Evolutionary conservation across 2,329 filamentous ascomycete genomes (phyloP), one percentile per base, ranked within the genome.

Genomic region (Ophiostoma ips): DNA sequence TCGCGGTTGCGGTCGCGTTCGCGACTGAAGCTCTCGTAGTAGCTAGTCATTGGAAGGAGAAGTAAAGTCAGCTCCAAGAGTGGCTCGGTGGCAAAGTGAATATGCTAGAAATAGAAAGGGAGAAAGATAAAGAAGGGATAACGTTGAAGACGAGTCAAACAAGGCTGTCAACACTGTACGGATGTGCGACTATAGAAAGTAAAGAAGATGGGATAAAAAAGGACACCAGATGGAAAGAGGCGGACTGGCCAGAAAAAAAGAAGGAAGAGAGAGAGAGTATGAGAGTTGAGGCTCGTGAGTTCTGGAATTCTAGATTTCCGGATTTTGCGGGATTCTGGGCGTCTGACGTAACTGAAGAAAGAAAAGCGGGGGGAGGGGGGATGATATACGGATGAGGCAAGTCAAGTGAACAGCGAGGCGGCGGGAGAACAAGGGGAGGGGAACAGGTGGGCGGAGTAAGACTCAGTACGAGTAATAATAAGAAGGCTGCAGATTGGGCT

Each of bases 11-110:
- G 8, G 19, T 30, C 21, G 6, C 46, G 48, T n/a, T 50, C 53
- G n/a, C 53, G 52, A 15, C 52, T 34, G 35, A 41, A 48, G n/a
- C 44, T 50, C 13, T 53, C 49, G 19, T 55, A 56, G 46, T 52
- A 56, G 12, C 50, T 51, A 8, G 55, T 44, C 36, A 31, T 24
- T 2, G 21, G 40, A 6, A n/a, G 40, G 18, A n/a, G 34, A 18
- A 3, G 21, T 3, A 41, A 33, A 11, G n/a, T n/a, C n/a, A n/a
- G n/a, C n/a, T n/a, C n/a, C n/a, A n/a, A n/a, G n/a, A n/a, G n/a
- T n/a, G n/a, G n/a, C n/a, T n/a, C n/a, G n/a, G n/a, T n/a, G n/a
- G n/a, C n/a, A n/a, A n/a, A n/a, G n/a, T n/a, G n/a, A n/a, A n/a
- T n/a, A n/a, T n/a, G n/a, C n/a, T 24, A 30, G 16, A 35, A 35